Conservation (phyloP, 106 monocot genomes). For the Dioscorea alata region DNA sequence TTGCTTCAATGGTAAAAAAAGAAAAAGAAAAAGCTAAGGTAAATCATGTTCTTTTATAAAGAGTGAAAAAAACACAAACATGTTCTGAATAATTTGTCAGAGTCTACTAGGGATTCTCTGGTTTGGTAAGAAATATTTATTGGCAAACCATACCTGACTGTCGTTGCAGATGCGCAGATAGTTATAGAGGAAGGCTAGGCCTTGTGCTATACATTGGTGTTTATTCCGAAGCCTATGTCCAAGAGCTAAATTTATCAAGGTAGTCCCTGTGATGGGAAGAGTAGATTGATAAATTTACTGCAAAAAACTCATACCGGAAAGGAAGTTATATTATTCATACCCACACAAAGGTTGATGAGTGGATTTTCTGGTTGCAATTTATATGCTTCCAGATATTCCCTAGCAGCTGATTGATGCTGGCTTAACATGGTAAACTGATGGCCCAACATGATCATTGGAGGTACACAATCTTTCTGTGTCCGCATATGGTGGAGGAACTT, state of each 20-base stretch:
- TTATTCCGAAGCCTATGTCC: conserved; percentile 88
- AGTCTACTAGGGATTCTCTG: no score
- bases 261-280: conserved; percentile 48
- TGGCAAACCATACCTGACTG: conserved; percentile 55
- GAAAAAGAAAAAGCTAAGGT: background rate
- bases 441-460: conserved; percentile 71
- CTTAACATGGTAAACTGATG: conserved; percentile 72
- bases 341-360: conserved; percentile 81
- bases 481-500: conserved; percentile 60
- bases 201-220: conserved; percentile 75
- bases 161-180: conserved; percentile 68
- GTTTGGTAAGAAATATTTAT: background rate
- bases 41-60: background rate
- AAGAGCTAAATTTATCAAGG: conserved; percentile 87
- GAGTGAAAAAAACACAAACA: background rate
- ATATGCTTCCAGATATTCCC: conserved; percentile 82
- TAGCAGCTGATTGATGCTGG: conserved; percentile 84
- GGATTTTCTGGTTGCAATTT: conserved; percentile 83
- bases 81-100: background rate
- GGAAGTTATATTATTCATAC: conserved; percentile 25
- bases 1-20: background rate
- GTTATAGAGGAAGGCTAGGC: conserved; percentile 71
- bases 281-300: background rate
- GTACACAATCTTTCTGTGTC: conserved; percentile 43
- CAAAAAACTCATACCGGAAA: background rate